These are phyloP conservation scores for Piper longum DNA, from an alignment of 164 flowering plant species.

Conservation along the genomic window DNA sequence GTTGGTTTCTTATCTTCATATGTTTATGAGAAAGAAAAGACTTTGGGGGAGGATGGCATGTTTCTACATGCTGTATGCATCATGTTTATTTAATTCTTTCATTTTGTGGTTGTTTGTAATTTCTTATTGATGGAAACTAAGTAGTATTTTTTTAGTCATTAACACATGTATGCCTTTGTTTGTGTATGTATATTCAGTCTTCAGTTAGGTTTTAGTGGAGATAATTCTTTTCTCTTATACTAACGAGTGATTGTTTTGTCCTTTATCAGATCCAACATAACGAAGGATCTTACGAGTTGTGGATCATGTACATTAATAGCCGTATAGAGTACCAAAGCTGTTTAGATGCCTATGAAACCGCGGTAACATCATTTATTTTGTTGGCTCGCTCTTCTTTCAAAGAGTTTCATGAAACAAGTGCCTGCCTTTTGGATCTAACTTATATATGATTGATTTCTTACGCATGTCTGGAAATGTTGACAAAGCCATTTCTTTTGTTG, in stretches of 20 bases:
- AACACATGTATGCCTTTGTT: background rate
- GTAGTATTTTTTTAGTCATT: background rate
- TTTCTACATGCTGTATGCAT: conserved; percentile 59
- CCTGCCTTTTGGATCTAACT: conserved; percentile 70
- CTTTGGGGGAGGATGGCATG: conserved; percentile 62
- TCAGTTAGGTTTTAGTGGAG: background rate
- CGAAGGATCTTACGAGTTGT: conserved; percentile 60
- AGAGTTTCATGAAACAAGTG: conserved; percentile 34
- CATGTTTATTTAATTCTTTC: conserved; percentile 1
- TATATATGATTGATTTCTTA: conserved; percentile 58
- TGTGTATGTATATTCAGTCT: background rate
- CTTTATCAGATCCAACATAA: conserved; percentile 50
- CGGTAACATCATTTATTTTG: conserved; percentile 41
- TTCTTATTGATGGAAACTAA: background rate
- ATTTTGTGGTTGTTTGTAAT: background rate
- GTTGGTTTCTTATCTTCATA: conserved; percentile 65
- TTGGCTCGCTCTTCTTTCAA: conserved; percentile 20
- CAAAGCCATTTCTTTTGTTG: conserved; percentile 38
- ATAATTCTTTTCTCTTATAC: background rate
- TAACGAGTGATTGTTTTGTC: background rate
- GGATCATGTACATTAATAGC: conserved; percentile 82
- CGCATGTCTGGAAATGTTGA: conserved; percentile 50
- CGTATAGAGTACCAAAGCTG: conserved; percentile 39
- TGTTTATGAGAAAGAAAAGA: conserved; percentile 31
- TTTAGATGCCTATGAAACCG: conserved; percentile 50